A percentile compares a stretch with the other conserved stretches of the same genome.
These are phyloP conservation scores for Canavalia gladiata DNA, from an alignment of 306 rosid genomes.

Conservation along the genomic window DNA sequence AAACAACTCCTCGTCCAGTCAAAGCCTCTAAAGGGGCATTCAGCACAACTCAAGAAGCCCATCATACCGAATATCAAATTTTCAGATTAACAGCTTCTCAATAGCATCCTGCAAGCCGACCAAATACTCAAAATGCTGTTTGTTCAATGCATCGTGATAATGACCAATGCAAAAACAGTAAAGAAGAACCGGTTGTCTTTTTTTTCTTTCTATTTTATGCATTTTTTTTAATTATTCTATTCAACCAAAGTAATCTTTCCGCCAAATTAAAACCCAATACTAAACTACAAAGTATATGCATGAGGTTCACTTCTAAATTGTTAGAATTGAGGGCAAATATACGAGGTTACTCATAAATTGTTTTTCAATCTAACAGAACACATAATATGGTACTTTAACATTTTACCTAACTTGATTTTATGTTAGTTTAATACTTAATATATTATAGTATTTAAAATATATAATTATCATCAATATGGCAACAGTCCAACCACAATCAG, in stretches of 20 bases:
- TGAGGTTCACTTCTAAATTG: no score
- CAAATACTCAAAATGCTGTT: constrained; percentile 27
- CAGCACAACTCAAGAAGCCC: constrained; percentile 73
- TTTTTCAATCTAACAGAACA: no score
- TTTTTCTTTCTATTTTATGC: no score
- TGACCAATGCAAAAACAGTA: not conserved
- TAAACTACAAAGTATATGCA: no score
- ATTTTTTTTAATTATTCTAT: no score
- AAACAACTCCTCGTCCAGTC: constrained; percentile 74
- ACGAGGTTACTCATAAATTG: no score
- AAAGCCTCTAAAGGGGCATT: constrained; percentile 77
- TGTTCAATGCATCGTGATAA: no score
- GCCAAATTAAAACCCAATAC: no score
- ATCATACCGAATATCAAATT: constrained; percentile 68
- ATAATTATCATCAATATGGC: not conserved
- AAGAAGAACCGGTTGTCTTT: not conserved
- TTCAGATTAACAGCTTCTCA: constrained; percentile 90
- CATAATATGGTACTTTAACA: no score
- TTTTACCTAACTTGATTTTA: not conserved
- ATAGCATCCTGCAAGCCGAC: constrained; percentile 79
- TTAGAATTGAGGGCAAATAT: no score
- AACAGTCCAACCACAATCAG: not conserved
- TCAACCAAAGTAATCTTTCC: no score
- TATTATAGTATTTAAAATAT: not conserved
- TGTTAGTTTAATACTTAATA: no score